These are phyloP conservation scores for Ogataea methanolica DNA, from an alignment of 805 yeast species.

Conservation along the genomic window DNA sequence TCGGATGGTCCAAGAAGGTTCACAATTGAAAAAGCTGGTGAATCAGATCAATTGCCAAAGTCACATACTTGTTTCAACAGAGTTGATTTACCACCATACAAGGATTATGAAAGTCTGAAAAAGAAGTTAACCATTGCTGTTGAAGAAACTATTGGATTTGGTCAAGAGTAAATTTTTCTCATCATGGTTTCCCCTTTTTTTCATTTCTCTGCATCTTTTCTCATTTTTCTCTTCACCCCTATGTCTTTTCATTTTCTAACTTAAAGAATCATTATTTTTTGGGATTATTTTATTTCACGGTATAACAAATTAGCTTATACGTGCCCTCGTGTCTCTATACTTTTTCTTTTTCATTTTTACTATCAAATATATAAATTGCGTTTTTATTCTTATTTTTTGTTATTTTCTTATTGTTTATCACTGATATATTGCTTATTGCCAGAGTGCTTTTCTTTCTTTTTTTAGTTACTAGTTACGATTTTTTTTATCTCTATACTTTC, in stretches of 20 bases:
- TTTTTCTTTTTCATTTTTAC: no score
- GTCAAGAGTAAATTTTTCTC: slow-evolving; percentile 68
- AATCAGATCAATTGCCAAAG: slow-evolving; percentile 86
- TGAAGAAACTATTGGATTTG: slow-evolving; percentile 98
- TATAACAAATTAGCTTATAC: no score
- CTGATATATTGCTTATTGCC: no score
- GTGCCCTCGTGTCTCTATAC: no score
- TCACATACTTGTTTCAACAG: slow-evolving; percentile 99
- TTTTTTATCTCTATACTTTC: no score
- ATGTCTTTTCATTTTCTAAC: neutral
- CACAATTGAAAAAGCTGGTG: slow-evolving; percentile 98
- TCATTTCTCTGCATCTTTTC: neutral
- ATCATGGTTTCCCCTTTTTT: neutral
- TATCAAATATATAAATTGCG: no score
- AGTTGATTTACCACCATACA: slow-evolving; percentile 94
- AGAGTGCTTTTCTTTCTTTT: no score
- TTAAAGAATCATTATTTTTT: no score
- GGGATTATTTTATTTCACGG: no score
- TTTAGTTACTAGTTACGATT: no score
- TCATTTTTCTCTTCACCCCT: neutral
- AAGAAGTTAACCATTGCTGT: slow-evolving; percentile 94
- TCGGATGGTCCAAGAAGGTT: slow-evolving; percentile 99
- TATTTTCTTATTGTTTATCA: no score
- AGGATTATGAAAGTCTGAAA: slow-evolving; percentile 74
- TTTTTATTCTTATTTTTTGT: no score